phyloP scores from a whole-genome alignment of 331 rosid genomes.

The Acacia pycnantha region DNA sequence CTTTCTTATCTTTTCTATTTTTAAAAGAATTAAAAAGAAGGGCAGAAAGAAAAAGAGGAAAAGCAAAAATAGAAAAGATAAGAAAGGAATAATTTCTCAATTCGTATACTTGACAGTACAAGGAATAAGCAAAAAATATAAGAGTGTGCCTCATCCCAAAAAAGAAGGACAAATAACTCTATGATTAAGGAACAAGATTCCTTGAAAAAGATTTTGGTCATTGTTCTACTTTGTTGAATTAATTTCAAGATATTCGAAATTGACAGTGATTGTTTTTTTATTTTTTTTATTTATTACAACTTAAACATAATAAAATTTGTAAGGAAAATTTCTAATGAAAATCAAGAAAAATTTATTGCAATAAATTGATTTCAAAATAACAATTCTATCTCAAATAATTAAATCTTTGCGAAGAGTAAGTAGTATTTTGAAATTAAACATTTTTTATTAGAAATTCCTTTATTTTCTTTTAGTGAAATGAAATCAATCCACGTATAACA shows the following conservation, averaged over 20 bases:
- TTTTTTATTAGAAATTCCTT: not conserved
- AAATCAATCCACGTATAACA: not conserved
- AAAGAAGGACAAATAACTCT: not conserved
- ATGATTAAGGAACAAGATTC: not conserved
- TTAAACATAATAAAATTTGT: not conserved
- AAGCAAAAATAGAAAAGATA: not conserved
- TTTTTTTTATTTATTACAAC: not conserved
- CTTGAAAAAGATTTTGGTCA: not conserved
- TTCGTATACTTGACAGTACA: not conserved
- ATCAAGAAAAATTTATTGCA: not conserved
- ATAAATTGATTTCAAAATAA: not conserved
- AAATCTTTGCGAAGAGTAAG: not conserved
- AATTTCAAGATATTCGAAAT: not conserved
- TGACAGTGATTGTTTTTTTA: no score
- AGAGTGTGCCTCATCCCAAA: not conserved
- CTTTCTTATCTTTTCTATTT: no score
- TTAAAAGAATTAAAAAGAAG: slow-evolving; percentile 16
- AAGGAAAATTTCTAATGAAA: no score
- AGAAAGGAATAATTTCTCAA: slow-evolving; percentile 3
- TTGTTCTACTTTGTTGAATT: not conserved
- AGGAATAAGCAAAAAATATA: not conserved
- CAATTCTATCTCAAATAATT: not conserved
- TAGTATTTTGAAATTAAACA: not conserved
- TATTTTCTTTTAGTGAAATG: not conserved
- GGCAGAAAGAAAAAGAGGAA: slow-evolving; percentile 1